Evolutionary conservation across 768 basidiomycete genomes (phyloP), one percentile per base, ranked within the genome.

Genomic region (Kwoniella botswanensis): DNA sequence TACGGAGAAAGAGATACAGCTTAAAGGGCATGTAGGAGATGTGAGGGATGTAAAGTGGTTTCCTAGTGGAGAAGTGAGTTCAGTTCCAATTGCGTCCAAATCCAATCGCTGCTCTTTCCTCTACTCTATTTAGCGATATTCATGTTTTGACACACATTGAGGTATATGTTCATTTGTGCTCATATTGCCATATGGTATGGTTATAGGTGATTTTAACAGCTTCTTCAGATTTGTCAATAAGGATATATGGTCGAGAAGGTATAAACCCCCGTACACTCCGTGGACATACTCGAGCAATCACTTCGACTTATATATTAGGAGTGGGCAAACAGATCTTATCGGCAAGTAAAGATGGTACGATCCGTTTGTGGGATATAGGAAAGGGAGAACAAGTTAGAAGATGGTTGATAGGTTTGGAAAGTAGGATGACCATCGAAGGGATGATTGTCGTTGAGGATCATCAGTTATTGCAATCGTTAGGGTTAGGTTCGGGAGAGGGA

Each of bases 341-440:
- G 11, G 84, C 87, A 5, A 88, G 89, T 0, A 88, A 89, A 67
- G 92, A 93, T 79, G 88, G 88, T 2, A 90, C 89, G 0, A 77
- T 92, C 24, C 86, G 88, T 59, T 84, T 92, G 3, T 93, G 92
- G 92, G 90, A 92, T 71, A 88, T 92, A 9, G 86, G 88, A 2
- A 84, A 86, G 9, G 88, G 87, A 2, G 81, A 85, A 22, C 85
- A 86, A 68, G 85, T 89, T 10, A 85, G 11, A 84, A 87, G 13
- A 71, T 91, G 61, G 82, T 85, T 80, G 44, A 73, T 82, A 85
- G 35, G 85, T 85, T 63, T 55, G 21, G 86, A 86, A 35, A 84
- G 78, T 41, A 58, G 67, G 42, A 79, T 74, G 21, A 77, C 70
- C 17, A 79, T 76, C 26, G 77, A 76, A 43, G 65, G 62, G n/a